phyloP scores from a whole-genome alignment of 495 filamentous ascomycete genomes.

The Letharia lupina region DNA sequence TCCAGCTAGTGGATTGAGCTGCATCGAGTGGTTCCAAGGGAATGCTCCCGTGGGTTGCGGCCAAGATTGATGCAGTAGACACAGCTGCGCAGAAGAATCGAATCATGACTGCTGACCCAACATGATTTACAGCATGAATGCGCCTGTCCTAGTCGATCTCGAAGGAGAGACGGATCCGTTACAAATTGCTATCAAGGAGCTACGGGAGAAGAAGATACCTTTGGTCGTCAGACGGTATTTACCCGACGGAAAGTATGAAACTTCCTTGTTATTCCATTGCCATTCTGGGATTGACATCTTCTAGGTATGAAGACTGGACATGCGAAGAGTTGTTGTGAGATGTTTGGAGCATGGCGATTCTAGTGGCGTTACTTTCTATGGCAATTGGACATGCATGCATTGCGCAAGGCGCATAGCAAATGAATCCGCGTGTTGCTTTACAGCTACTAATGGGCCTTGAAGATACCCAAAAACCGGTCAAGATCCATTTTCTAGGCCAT shows the following conservation, averaged over 20 bases:
- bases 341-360: neutral
- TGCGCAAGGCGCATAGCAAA: constrained; percentile 4
- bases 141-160: constrained; percentile 89
- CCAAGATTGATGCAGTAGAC: neutral
- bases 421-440: neutral
- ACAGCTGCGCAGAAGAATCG: too few relatives aligned
- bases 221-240: constrained; percentile 89
- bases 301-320: constrained; percentile 97
- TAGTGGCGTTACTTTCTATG: neutral
- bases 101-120: constrained; percentile 16
- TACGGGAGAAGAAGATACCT: constrained; percentile 97
- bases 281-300: neutral
- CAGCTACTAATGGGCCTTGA: neutral
- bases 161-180: constrained; percentile 97
- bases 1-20: neutral
- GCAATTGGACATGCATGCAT: constrained; percentile 7
- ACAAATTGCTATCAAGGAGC: constrained; percentile 93
- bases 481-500: neutral
- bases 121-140: constrained; percentile 64
- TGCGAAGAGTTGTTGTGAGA: constrained; percentile 79
- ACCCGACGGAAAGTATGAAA: constrained; percentile 88
- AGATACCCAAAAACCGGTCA: neutral
- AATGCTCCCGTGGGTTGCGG: constrained; percentile 11
- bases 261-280: neutral
- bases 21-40: neutral